Conservation (phyloP, 768 basidiomycete species). For the Hydnum rufescens region DNA sequence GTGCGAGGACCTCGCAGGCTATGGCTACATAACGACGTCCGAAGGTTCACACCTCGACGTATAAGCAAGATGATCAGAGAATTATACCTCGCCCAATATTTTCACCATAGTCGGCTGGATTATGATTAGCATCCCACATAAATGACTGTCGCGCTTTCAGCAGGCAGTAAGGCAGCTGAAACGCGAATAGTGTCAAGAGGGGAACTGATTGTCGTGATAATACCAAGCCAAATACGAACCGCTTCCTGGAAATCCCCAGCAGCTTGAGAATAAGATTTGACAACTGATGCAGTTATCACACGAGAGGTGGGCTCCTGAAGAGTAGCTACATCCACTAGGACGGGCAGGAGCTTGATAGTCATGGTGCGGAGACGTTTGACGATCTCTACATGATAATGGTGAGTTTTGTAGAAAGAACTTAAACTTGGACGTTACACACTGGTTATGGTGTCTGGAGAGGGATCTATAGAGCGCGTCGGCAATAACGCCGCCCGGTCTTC, state of each 20-base stretch:
- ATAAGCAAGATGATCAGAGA: no score
- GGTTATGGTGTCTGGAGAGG: slow-evolving; percentile 52
- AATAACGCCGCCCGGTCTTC: slow-evolving; percentile 29
- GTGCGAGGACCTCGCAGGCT: slow-evolving; percentile 71
- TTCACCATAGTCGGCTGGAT: slow-evolving; percentile 76
- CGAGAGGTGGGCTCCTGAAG: slow-evolving; percentile 52
- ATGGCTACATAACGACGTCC: slow-evolving; percentile 29
- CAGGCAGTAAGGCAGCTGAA: slow-evolving; percentile 62
- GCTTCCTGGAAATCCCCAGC: slow-evolving; percentile 80
- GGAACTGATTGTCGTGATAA: neutral
- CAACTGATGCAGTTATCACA: slow-evolving; percentile 56
- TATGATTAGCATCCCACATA: slow-evolving; percentile 57
- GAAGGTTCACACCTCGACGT: no score
- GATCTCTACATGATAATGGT: slow-evolving; percentile 50
- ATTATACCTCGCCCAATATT: slow-evolving; percentile 59
- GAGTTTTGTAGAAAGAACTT: no score
- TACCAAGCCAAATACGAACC: slow-evolving; percentile 24
- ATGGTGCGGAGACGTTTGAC: slow-evolving; percentile 61
- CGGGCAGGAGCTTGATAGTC: slow-evolving; percentile 53
- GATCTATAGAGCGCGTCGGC: slow-evolving; percentile 28
- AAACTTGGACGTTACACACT: slow-evolving; percentile 44
- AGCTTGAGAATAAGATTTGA: slow-evolving; percentile 53
- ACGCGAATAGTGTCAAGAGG: neutral
- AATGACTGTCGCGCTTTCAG: slow-evolving; percentile 63
- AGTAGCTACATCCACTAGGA: slow-evolving; percentile 47